Evolutionary conservation across 495 filamentous ascomycete species (phyloP).

Genomic region (Parathielavia hyrcaniae): DNA sequence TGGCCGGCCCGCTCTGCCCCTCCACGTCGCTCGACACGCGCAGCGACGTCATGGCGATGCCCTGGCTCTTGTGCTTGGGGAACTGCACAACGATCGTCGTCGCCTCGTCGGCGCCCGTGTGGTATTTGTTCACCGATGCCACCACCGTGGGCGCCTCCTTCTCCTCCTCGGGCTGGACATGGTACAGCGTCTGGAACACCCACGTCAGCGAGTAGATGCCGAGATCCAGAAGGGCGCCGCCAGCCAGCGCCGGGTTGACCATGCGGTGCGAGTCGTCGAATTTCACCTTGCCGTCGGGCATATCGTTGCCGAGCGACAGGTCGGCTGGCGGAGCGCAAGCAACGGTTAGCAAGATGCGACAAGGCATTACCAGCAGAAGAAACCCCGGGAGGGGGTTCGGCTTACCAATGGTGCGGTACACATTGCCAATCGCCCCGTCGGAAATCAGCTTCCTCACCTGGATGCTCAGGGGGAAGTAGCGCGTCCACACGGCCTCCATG

Average conservation of each 20-base stretch:
- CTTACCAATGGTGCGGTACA: slow-evolving; percentile 63
- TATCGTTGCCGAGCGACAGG: slow-evolving; percentile 42
- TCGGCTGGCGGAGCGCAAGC: slow-evolving; percentile 47
- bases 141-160: slow-evolving; percentile 45
- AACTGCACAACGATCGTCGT: slow-evolving; percentile 77
- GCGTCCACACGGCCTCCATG: slow-evolving; percentile 96
- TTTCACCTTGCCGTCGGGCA: slow-evolving; percentile 36
- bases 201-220: slow-evolving; percentile 90
- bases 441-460: slow-evolving; percentile 67
- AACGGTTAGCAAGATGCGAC: background rate
- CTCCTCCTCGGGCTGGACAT: slow-evolving; percentile 57
- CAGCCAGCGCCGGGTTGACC: slow-evolving; percentile 80
- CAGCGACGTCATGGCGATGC: slow-evolving; percentile 72
- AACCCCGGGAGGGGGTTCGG: background rate
- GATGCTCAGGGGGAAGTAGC: slow-evolving; percentile 78
- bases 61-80: slow-evolving; percentile 57
- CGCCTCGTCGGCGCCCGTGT: slow-evolving; percentile 73
- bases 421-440: slow-evolving; percentile 64
- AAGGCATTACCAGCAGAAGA: too few species aligned
- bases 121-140: slow-evolving; percentile 67
- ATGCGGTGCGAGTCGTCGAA: slow-evolving; percentile 62
- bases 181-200: slow-evolving; percentile 89
- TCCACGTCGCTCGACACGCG: slow-evolving; percentile 63
- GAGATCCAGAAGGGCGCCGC: slow-evolving; percentile 78
- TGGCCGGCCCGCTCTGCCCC: slow-evolving; percentile 56